Base-by-base conservation (phyloP, 108 stramenopile species). In the Nitzschia putrida region DNA sequence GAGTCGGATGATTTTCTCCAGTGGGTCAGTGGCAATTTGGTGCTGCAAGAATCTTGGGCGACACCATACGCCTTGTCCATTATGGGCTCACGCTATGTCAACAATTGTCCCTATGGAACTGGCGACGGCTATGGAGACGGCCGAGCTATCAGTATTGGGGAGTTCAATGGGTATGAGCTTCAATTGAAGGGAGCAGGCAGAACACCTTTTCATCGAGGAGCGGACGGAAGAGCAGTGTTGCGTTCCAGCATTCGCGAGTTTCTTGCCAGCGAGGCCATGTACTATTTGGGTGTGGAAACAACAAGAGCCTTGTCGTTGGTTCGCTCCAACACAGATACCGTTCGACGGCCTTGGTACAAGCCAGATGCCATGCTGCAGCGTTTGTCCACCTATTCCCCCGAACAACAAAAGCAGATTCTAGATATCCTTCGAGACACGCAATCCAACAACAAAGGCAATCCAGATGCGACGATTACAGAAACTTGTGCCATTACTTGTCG, bases 181-280 rank as follows among this genome's bases (percentile, higher is more conserved):
- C 99, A 99, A 74, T 87, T 97, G 57, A 97, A 98, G 84, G 99
- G 99, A 3, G 89, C 85, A 8, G 99, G 99, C 0, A 88, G 55
- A 53, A 98, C 98, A 11, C 98, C 99, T 38, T 99, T 95, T 78
- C 90, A 86, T 68, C 85, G 99, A 21, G 90, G 92, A 42, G 96
- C 92, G 11, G 99, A 98, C 80, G 98, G 99, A 26, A 82, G 97
- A 8, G 96, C 96, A 40, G 97, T 98, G 8, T 76, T 99, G 34
- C 80, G 97, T 22, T 93, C 90, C 8, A 89, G 87, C 61, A 89
- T 99, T 61, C 86, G 97, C 22, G 98, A 98, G 83, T 97, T 97
- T 70, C 71, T 99, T 20, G 96, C 92, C 12, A 85, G 82, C 24
- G 97, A 99, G 72, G 95, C 95, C n/a, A 98, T 99, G 98, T 87